phyloP scores from a whole-genome alignment of 2,329 filamentous ascomycete species.

The Colletotrichum viniferum region DNA sequence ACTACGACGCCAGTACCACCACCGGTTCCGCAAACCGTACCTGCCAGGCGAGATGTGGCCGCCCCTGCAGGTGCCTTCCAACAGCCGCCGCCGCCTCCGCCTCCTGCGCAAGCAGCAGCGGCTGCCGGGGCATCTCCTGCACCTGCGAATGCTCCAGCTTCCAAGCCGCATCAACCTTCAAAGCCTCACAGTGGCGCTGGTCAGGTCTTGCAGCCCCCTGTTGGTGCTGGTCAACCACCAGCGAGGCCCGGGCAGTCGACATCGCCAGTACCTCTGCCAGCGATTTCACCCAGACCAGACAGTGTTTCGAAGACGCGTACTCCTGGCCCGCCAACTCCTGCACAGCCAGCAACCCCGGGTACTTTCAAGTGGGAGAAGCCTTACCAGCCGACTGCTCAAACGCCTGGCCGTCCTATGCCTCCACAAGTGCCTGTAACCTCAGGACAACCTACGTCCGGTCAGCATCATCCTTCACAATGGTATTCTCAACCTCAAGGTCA shows the following conservation, averaged over 20 bases:
- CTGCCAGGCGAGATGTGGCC: conserved; percentile 10
- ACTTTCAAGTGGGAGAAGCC: conserved; percentile 46
- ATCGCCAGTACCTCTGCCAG: conserved; percentile 25
- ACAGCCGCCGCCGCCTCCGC: conserved; percentile 3
- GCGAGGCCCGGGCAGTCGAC: conserved; percentile 24
- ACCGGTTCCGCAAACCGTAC: neutral
- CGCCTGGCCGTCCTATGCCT: conserved; percentile 24
- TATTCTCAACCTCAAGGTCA: conserved; percentile 19
- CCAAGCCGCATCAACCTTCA: conserved; percentile 37
- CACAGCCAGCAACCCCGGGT: conserved; percentile 28
- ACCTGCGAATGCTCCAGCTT: conserved; percentile 14
- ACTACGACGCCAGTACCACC: neutral
- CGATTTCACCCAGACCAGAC: conserved; percentile 39
- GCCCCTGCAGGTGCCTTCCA: conserved; percentile 1
- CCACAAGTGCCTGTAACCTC: neutral
- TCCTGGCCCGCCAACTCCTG: conserved; percentile 29
- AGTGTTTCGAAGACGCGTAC: conserved; percentile 33
- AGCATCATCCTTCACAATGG: conserved; percentile 21
- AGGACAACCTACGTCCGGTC: conserved; percentile 15
- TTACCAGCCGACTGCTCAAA: conserved; percentile 37
- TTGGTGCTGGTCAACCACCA: conserved; percentile 34
- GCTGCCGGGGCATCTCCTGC: neutral
- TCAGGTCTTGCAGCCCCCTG: conserved; percentile 41
- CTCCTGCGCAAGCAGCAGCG: neutral
- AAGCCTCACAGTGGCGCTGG: conserved; percentile 32